Evolutionary conservation across 352 stramenopile species (phyloP).

Genomic region (Globisporangium cystogenes): DNA sequence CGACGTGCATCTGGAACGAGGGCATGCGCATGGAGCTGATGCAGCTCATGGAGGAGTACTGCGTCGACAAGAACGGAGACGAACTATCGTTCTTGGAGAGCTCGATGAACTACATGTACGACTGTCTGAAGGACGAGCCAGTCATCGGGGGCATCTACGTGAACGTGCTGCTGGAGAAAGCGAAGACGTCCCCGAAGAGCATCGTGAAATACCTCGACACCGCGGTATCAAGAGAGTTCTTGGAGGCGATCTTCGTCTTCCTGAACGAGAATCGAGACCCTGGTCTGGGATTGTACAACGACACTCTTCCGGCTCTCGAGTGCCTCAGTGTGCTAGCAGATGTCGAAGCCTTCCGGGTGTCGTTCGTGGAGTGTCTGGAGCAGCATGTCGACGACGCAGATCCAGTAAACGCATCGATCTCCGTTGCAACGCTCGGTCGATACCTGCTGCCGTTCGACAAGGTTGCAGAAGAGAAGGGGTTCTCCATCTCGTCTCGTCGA

Average conservation of each 20-base stretch:
- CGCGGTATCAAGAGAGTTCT: slow-evolving; percentile 43
- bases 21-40: slow-evolving; percentile 57
- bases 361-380: slow-evolving; percentile 63
- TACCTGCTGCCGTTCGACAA: slow-evolving; percentile 75
- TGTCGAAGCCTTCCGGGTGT: slow-evolving; percentile 40
- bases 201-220: slow-evolving; percentile 57
- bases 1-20: slow-evolving; percentile 76
- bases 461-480: slow-evolving; percentile 31
- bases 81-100: slow-evolving; percentile 66
- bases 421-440: slow-evolving; percentile 61
- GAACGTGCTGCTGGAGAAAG: slow-evolving; percentile 59
- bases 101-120: slow-evolving; percentile 73
- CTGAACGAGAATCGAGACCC: slow-evolving; percentile 76
- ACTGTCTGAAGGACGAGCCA: slow-evolving; percentile 66
- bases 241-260: slow-evolving; percentile 67
- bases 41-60: slow-evolving; percentile 72
- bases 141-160: slow-evolving; percentile 70
- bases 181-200: slow-evolving; percentile 19
- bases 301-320: slow-evolving; percentile 67
- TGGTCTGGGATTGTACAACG: slow-evolving; percentile 65
- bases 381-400: slow-evolving; percentile 55
- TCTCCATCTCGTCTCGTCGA: slow-evolving; percentile 73
- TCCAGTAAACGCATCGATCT: slow-evolving; percentile 62
- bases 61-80: slow-evolving; percentile 39
- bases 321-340: slow-evolving; percentile 69